These are phyloP conservation scores for Hordeum marinum DNA, from an alignment of 176 grass and related monocot genomes.

Conservation along the genomic window DNA sequence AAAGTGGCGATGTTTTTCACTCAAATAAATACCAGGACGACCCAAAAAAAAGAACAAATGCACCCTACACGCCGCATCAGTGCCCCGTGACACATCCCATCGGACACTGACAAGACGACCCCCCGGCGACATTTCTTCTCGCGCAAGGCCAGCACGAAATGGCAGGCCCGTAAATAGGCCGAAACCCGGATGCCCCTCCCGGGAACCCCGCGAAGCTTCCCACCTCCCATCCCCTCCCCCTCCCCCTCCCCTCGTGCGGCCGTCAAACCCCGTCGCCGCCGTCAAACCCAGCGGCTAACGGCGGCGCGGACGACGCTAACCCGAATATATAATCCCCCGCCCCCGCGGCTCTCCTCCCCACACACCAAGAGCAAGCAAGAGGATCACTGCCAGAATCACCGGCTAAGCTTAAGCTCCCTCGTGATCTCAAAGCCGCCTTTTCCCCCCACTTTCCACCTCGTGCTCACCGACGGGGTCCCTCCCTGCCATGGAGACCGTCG, in stretches of 20 bases:
- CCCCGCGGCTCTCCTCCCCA: not conserved
- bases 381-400: constrained; percentile 9
- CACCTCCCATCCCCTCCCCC: not conserved
- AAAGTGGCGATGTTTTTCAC: too few relatives aligned
- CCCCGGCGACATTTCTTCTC: constrained; percentile 20
- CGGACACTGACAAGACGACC: not conserved
- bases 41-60: too few relatives aligned
- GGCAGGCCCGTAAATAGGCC: constrained; percentile 22
- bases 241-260: not conserved
- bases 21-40: too few relatives aligned
- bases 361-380: not conserved
- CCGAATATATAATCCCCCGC: constrained; percentile 22
- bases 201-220: constrained; percentile 25
- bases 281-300: constrained; percentile 36
- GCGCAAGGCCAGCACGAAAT: constrained; percentile 3
- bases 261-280: constrained; percentile 28
- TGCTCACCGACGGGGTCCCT: not conserved
- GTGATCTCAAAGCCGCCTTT: not conserved
- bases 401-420: not conserved
- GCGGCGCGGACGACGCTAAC: constrained; percentile 10
- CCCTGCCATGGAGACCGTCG: constrained; percentile 35
- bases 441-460: not conserved
- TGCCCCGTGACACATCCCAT: not conserved
- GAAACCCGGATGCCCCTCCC: constrained; percentile 4
- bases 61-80: too few relatives aligned